These are phyloP conservation scores for Colletotrichum falcatum DNA, from an alignment of 2,329 filamentous ascomycete species.

Conservation along the genomic window DNA sequence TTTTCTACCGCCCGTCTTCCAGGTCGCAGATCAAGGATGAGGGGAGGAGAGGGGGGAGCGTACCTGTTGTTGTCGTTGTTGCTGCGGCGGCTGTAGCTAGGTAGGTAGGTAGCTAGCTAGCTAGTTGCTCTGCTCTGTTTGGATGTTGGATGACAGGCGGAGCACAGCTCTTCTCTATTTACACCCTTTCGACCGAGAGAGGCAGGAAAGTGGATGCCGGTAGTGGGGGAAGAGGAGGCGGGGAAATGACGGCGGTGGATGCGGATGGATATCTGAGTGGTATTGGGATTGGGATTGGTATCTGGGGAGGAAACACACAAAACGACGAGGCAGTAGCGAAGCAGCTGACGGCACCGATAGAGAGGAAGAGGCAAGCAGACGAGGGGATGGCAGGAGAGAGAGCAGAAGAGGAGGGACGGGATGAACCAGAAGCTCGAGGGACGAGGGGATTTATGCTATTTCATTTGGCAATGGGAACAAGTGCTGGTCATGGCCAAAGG, in stretches of 20 bases:
- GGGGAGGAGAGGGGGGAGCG: constrained; percentile 4
- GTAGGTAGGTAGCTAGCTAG: neutral
- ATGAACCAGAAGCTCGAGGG: constrained; percentile 35
- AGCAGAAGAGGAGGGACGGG: neutral
- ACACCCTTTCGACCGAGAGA: constrained; percentile 36
- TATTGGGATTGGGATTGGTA: constrained; percentile 21
- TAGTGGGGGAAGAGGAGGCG: constrained; percentile 18
- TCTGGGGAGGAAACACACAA: constrained; percentile 15
- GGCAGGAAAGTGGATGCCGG: constrained; percentile 30
- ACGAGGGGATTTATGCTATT: constrained; percentile 39
- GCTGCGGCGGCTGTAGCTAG: no score
- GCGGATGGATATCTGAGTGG: constrained; percentile 4
- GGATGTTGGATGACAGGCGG: constrained; percentile 27
- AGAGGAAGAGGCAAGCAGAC: constrained; percentile 25
- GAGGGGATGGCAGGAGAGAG: no score
- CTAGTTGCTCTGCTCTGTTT: constrained; percentile 26
- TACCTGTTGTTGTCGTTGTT: neutral
- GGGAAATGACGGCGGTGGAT: constrained; percentile 19
- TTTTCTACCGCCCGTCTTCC: constrained; percentile 32
- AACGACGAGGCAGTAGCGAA: constrained; percentile 18
- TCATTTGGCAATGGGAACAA: no score
- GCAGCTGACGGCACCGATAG: constrained; percentile 13
- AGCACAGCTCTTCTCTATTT: constrained; percentile 35
- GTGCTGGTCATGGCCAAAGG: constrained; percentile 6
- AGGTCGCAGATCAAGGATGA: constrained; percentile 33